Evolutionary conservation across 495 filamentous ascomycete species (phyloP), one percentile per base, ranked within the genome.

Genomic region (Xylaria scruposa): DNA sequence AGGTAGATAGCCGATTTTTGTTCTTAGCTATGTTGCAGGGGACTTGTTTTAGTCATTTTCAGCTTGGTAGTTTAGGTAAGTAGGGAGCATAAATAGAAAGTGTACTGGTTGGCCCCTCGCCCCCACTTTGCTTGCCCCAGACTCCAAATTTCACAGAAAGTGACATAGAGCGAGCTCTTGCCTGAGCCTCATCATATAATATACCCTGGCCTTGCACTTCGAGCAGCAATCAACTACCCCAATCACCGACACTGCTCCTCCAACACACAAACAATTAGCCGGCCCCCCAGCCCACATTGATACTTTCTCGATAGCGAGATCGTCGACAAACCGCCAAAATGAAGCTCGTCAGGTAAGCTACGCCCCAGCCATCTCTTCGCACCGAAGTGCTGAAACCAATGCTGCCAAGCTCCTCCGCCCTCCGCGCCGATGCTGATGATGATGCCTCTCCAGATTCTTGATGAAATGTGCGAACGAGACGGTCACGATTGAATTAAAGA

Each of bases 401-500:
- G 67, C 74, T 63, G 68, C 74, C 73, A 65, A 75, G 78, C 75
- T 77, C 70, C 53, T 73, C 74, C 73, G 62, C 70, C 70, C 70
- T 66, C 74, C 68, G 70, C 73, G 71, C 70, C 73, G 76, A 72
- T 78, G 78, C 83, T 86, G 80, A 86, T 79, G 73, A 70, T 81
- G 73, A 70, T 81, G 38, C 71, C 70, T 74, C 70, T 75, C 67
- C 81, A 98, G 96, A 75, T 98, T 99, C 81, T 85, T 99, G 67
- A 98, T 98, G 96, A 99, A 98, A 88, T 97, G 94, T 81, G 89
- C 90, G 78, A 98, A 98, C 82, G 96, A 99, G 85, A 97, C 95
- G 70, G 96, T 98, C 70, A 97, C 95, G 12, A 90, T 99, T 76
- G 96, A 99, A 85, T 87, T 98, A 71, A 99, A 99, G 81, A 98